Evolutionary conservation across 2,329 filamentous ascomycete genomes (phyloP), one percentile per base, ranked within the genome.

Genomic region (Ophiostoma himal-ulmi): DNA sequence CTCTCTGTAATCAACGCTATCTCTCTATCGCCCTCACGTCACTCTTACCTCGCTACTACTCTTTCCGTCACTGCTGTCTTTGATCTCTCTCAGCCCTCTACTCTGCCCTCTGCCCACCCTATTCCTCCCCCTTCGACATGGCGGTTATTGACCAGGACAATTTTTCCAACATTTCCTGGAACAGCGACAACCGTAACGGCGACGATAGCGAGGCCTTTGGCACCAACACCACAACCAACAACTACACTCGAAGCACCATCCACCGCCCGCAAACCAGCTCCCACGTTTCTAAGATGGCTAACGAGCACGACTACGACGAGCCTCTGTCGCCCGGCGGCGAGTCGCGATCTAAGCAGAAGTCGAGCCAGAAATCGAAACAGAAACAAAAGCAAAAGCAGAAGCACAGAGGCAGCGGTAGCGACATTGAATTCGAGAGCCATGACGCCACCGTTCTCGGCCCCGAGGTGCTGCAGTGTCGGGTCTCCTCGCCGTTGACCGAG

Each of bases 401-500:
- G 79, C 82, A 78, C 71, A 65, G 66, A 78, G 79, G 81, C 41
- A 82, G 84, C 48, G 78, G 83, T 72, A 82, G 83, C 69, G 85
- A 85, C 44, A 88, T 87, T 7, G 78, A 84, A 72, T 83, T 84
- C 54, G 57, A 66, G 69, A 79, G 81, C 36, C 82, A 85, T 71
- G 89, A 91, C 76, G 80, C 88, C 68, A 85, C 85, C 48, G 88
- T 88, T 65, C 83, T 91, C 69, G 89, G 89, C 72, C 85, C 84
- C 52, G 94, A 96, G 74, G 85, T 87, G 70, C 85, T 99, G 62
- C 91, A 96, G 77, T 97, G 94, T 78, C 88, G 83, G 22, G 94
- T 99, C 22, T 88, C 88, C 70, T 87, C 89, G 71, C 93, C 95
- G 26, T 86, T 94, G 80, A 98, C 97, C 81, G 95, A 98, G 83